These are phyloP conservation scores for Dothideomycetes sp. DNA, from an alignment of 2,329 filamentous ascomycete species.

Conservation along the genomic window DNA sequence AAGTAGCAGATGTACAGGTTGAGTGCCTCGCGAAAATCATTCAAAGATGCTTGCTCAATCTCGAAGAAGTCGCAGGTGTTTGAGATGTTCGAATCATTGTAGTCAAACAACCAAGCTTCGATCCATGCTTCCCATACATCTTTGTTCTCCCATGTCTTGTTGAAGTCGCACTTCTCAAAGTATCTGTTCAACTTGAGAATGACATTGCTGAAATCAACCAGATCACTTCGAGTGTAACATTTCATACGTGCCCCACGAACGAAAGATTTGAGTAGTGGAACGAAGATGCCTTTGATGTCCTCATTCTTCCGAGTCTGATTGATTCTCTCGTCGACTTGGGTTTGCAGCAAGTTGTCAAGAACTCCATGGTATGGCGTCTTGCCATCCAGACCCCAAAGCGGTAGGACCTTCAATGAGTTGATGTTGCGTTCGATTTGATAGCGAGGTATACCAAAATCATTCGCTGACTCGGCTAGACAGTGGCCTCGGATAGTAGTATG, in stretches of 20 bases:
- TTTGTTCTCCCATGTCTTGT: slow-evolving; percentile 39
- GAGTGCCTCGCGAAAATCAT: slow-evolving; percentile 26
- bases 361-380: slow-evolving; percentile 45
- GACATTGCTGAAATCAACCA: slow-evolving; percentile 39
- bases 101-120: slow-evolving; percentile 38
- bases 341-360: slow-evolving; percentile 45
- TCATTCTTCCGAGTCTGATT: slow-evolving; percentile 31
- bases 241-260: slow-evolving; percentile 43
- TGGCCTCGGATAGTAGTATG: slow-evolving; percentile 46
- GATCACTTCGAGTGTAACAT: slow-evolving; percentile 33
- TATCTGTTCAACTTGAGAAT: slow-evolving; percentile 42
- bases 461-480: slow-evolving; percentile 46
- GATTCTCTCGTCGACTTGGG: slow-evolving; percentile 41
- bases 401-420: slow-evolving; percentile 45
- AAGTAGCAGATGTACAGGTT: slow-evolving; percentile 33
- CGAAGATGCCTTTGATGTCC: slow-evolving; percentile 45
- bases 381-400: slow-evolving; percentile 47
- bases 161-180: slow-evolving; percentile 42
- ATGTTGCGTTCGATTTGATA: slow-evolving; percentile 49
- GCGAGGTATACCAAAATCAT: slow-evolving; percentile 46
- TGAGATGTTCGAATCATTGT: slow-evolving; percentile 31
- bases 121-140: slow-evolving; percentile 38
- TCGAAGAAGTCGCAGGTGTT: slow-evolving; percentile 23
- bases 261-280: slow-evolving; percentile 42
- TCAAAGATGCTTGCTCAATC: slow-evolving; percentile 27